Conservation (phyloP, 108 stramenopile species). For the Nitzschia palea region DNA sequence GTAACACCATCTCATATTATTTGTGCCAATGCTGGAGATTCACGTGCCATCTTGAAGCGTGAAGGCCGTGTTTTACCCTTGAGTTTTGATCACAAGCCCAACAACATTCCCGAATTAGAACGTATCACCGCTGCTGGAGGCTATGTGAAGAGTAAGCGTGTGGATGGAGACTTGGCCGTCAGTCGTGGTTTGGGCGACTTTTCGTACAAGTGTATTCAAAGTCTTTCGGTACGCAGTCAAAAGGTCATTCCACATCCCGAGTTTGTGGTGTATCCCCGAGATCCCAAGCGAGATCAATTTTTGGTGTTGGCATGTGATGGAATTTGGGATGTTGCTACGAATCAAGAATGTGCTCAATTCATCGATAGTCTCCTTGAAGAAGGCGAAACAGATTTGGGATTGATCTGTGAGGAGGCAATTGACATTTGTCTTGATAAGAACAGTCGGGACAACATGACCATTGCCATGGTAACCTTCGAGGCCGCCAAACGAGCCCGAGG, state of each 20-base stretch:
- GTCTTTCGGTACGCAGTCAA: slow-evolving; percentile 57
- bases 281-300: slow-evolving; percentile 70
- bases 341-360: slow-evolving; percentile 79
- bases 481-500: slow-evolving; percentile 23
- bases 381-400: slow-evolving; percentile 65
- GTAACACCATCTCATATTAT: slow-evolving; percentile 89
- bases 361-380: slow-evolving; percentile 58
- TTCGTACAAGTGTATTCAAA: slow-evolving; percentile 54
- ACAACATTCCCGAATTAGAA: slow-evolving; percentile 62
- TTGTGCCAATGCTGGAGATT: slow-evolving; percentile 97
- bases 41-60: slow-evolving; percentile 76
- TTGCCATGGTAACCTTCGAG: slow-evolving; percentile 39
- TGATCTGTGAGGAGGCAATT: slow-evolving; percentile 85
- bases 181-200: slow-evolving; percentile 95
- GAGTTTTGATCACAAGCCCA: slow-evolving; percentile 97
- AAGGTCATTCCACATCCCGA: slow-evolving; percentile 86
- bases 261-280: slow-evolving; percentile 58
- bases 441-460: slow-evolving; percentile 86
- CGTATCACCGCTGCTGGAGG: slow-evolving; percentile 80
- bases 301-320: slow-evolving; percentile 90
- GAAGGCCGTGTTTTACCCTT: slow-evolving; percentile 64
- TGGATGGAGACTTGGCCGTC: slow-evolving; percentile 97
- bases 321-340: slow-evolving; percentile 89
- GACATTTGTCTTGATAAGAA: slow-evolving; percentile 74
- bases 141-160: slow-evolving; percentile 79